These are phyloP conservation scores for Fraxinus americana DNA, from an alignment of 257 asterid genomes.

Conservation along the genomic window DNA sequence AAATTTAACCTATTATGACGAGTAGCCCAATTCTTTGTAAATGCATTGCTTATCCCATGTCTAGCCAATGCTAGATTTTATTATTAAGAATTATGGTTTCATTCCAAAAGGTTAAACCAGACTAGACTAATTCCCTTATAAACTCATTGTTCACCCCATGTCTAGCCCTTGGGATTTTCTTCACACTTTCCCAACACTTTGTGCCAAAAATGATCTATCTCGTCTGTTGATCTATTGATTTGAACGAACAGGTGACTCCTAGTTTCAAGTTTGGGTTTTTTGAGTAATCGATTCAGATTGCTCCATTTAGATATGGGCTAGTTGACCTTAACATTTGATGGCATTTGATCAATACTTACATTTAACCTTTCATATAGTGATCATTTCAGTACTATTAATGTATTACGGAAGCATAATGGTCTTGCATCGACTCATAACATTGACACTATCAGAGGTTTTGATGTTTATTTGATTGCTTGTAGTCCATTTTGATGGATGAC, in stretches of 20 bases:
- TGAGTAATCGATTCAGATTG: too few species aligned
- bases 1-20: not conserved
- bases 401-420: not conserved
- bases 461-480: not conserved
- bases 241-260: not conserved
- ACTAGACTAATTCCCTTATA: not conserved
- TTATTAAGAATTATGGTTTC: not conserved
- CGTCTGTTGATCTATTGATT: not conserved
- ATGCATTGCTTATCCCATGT: not conserved
- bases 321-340: not conserved
- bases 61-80: not conserved
- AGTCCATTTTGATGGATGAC: not conserved
- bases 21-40: not conserved
- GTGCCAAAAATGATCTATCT: not conserved
- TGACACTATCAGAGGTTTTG: not conserved
- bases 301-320: too few species aligned
- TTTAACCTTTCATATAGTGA: not conserved
- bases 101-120: not conserved
- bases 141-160: not conserved
- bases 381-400: not conserved
- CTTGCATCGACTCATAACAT: not conserved
- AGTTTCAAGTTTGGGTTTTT: not conserved
- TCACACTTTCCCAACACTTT: not conserved
- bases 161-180: not conserved
- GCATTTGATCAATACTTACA: not conserved